A percentile compares a stretch with the other conserved stretches of the same genome.
Conservation (phyloP, 768 basidiomycete genomes). For the Cubamyces lactineus region DNA sequence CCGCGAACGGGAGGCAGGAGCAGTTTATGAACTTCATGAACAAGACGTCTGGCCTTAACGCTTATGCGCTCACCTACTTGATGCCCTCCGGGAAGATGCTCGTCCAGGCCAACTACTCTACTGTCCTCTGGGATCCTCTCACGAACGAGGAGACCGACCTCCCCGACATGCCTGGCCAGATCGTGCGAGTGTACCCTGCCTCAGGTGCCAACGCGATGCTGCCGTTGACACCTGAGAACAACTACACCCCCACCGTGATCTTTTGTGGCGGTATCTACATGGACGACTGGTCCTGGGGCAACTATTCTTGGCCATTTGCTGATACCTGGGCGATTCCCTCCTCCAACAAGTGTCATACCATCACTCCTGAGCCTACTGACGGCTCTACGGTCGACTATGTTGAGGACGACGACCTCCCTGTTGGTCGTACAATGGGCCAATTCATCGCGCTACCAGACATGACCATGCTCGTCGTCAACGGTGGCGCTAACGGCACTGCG, state of each 20-base stretch:
- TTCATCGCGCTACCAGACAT: constrained; percentile 84
- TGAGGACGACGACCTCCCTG: constrained; percentile 75
- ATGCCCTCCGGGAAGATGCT: constrained; percentile 80
- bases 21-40: constrained; percentile 68
- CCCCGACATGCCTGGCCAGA: constrained; percentile 71
- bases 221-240: constrained; percentile 87
- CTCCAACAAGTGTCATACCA: constrained; percentile 74
- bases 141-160: constrained; percentile 62
- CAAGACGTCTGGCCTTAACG: constrained; percentile 74
- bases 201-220: constrained; percentile 90
- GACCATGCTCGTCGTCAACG: constrained; percentile 80
- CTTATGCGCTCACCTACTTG: constrained; percentile 75
- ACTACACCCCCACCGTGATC: constrained; percentile 81
- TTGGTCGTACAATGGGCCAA: constrained; percentile 88
- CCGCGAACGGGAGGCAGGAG: constrained; percentile 51
- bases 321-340: constrained; percentile 76
- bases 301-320: constrained; percentile 72
- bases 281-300: constrained; percentile 70
- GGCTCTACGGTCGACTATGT: constrained; percentile 62
- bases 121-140: constrained; percentile 57
- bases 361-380: constrained; percentile 83
- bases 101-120: constrained; percentile 81
- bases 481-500: constrained; percentile 84
- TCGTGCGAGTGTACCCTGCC: constrained; percentile 87
- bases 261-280: constrained; percentile 92